Percentiles rank a stretch among this genome's conserved stretches.
Conservation (phyloP, 768 basidiomycete genomes). For the Kwoniella mangroviensis region DNA sequence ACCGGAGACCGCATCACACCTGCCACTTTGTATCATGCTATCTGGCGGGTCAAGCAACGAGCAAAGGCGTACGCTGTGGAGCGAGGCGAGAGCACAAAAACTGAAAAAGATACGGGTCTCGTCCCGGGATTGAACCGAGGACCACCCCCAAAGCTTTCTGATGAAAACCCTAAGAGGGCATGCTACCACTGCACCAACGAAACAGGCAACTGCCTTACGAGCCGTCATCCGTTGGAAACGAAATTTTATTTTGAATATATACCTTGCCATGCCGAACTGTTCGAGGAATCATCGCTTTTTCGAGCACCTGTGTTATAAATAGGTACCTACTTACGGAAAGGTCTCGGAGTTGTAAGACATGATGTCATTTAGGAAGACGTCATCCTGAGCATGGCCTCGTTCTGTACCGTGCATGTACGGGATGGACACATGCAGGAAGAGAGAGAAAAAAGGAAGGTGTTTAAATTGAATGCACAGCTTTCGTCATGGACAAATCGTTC, state of each 20-base stretch:
- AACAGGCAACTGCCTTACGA: constrained; percentile 27
- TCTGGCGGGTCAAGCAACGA: too few relatives aligned
- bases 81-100: neutral
- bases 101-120: constrained; percentile 22
- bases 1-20: too few relatives aligned
- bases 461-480: constrained; percentile 2
- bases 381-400: neutral
- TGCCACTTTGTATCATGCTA: too few relatives aligned
- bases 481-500: too few relatives aligned
- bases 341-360: too few relatives aligned
- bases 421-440: neutral
- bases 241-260: constrained; percentile 1
- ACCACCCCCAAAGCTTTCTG: constrained; percentile 30
- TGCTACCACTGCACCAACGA: constrained; percentile 34
- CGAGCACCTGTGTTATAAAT: too few relatives aligned
- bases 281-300: too few relatives aligned
- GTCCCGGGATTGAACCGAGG: constrained; percentile 34
- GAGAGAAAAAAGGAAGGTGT: neutral
- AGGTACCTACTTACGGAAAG: too few relatives aligned
- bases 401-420: too few relatives aligned
- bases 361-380: neutral
- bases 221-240: constrained; percentile 13
- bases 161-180: constrained; percentile 33
- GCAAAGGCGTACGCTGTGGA: too few relatives aligned
- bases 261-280: neutral